Base-by-base conservation (phyloP, 140 eudicot species). In the Oenanthe javanica region DNA sequence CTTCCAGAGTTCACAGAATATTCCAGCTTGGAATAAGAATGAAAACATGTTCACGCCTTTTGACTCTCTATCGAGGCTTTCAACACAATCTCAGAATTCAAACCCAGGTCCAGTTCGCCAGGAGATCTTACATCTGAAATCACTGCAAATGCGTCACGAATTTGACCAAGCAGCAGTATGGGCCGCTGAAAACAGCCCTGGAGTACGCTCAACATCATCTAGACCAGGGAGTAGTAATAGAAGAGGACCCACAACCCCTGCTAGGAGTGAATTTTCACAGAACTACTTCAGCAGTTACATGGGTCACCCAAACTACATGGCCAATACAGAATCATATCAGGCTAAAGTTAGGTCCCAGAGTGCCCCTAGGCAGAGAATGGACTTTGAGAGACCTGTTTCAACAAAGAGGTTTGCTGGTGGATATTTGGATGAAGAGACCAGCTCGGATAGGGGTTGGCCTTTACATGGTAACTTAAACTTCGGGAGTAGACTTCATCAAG, bases 301-400 rank as follows among this genome's bases (percentile, higher is more conserved):
- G 54, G 79, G 92, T 75, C 80, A 89, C 80, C 98, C 98, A 14
- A 91, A 79, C 82, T 93, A 91, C 87, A 93, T 93, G 98, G 84
- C 96, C 31, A 82, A 91, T 50, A 93, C 98, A 4, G 90, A 91
- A 76, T 93, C 98, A 48, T 91, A 90, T 36, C 85, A 85, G 72
- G 98, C 98, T 12, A 93, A 91, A 78, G 76, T 90, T 16, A 88
- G 98, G 92, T 93, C 97, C 48, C 98, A 89, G 31, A 93, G 97
- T 81, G 98, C 97, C 10, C 96, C 98, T 3, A 88, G 91, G 84
- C 97, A 93, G 72, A 88, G 98, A 85, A 66, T 83, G 83, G 90
- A 82, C 80, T 74, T 80, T 59, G 96, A 90, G 79, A 90, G 83
- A 55, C 82, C 85, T 23, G 87, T 89, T 76, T 76, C 87, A 12